phyloP scores from a whole-genome alignment of 1,139 yeast genomes.

The Yarrowia galli region DNA sequence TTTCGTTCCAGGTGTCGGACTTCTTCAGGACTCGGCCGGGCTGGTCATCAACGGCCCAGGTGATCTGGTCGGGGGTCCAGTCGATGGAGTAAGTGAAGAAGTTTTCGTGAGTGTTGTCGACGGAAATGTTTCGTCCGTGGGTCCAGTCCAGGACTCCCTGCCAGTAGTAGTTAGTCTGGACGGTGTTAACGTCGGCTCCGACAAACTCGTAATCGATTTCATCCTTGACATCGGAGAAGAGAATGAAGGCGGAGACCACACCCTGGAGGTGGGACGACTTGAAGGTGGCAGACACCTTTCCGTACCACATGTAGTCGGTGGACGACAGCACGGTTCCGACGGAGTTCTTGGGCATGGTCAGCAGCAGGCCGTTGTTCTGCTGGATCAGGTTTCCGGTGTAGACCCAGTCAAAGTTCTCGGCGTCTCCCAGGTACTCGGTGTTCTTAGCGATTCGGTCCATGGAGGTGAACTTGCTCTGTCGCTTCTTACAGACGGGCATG shows the following conservation, averaged over 20 bases:
- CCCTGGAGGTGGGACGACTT: slow-evolving; percentile 80
- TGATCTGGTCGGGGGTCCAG: slow-evolving; percentile 76
- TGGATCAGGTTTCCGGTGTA: slow-evolving; percentile 71
- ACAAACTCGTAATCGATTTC: slow-evolving; percentile 89
- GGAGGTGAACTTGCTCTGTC: slow-evolving; percentile 45
- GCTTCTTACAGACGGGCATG: slow-evolving; percentile 52
- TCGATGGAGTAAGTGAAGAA: slow-evolving; percentile 82
- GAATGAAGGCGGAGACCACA: slow-evolving; percentile 84
- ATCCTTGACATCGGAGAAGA: slow-evolving; percentile 85
- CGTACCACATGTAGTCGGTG: slow-evolving; percentile 85
- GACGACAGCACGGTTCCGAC: slow-evolving; percentile 85
- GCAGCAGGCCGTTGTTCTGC: slow-evolving; percentile 60
- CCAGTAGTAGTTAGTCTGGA: slow-evolving; percentile 80
- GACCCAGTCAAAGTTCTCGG: slow-evolving; percentile 71
- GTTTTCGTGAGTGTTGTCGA: slow-evolving; percentile 61
- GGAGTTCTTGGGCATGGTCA: slow-evolving; percentile 83
- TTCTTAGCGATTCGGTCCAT: slow-evolving; percentile 50
- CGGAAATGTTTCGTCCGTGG: slow-evolving; percentile 60
- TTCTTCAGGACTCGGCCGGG: slow-evolving; percentile 70
- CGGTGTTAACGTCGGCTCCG: slow-evolving; percentile 70
- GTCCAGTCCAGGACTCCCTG: slow-evolving; percentile 75
- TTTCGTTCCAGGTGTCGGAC: slow-evolving; percentile 71
- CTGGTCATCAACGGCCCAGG: slow-evolving; percentile 79
- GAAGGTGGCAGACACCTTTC: slow-evolving; percentile 71
- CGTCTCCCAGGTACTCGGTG: slow-evolving; percentile 72